Conservation (phyloP, 1,139 yeast species). For the Petasospora fabianii region DNA sequence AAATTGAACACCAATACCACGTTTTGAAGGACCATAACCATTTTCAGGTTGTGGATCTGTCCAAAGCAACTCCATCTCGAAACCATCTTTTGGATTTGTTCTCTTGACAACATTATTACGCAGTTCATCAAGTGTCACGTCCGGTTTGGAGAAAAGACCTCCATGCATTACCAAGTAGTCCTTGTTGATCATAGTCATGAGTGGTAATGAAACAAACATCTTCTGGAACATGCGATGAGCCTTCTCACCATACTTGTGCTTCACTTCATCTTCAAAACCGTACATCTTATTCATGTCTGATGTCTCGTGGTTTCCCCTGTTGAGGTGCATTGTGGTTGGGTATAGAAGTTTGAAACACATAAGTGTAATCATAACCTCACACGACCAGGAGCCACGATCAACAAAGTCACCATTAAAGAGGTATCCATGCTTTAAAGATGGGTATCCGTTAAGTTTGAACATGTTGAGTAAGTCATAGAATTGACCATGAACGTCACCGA, state of each 20-base stretch:
- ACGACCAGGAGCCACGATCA: conserved; percentile 97
- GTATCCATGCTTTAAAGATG: conserved; percentile 66
- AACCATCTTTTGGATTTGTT: conserved; percentile 78
- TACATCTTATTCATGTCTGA: conserved; percentile 95
- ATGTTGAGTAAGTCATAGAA: conserved; percentile 83
- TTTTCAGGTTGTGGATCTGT: conserved; percentile 83
- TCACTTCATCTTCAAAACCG: conserved; percentile 96
- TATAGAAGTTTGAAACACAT: conserved; percentile 74
- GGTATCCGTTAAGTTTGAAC: conserved; percentile 68
- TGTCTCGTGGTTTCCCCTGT: conserved; percentile 97
- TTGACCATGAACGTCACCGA: conserved; percentile 99
- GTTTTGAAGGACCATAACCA: conserved; percentile 85
- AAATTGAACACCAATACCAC: conserved; percentile 95
- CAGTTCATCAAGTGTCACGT: conserved; percentile 68
- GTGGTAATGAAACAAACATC: conserved; percentile 81
- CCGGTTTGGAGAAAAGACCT: conserved; percentile 81
- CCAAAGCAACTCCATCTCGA: conserved; percentile 97
- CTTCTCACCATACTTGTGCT: conserved; percentile 78
- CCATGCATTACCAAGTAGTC: conserved; percentile 92
- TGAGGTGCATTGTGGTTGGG: conserved; percentile 71
- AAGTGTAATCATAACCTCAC: conserved; percentile 85
- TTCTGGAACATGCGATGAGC: conserved; percentile 84
- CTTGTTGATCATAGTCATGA: conserved; percentile 75
- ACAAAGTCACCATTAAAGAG: conserved; percentile 97
- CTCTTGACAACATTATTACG: conserved; percentile 35